Percentiles rank a stretch among this genome's conserved stretches.
Conservation (phyloP, 371 early-diverging fungal species). For the Mortierella sp. region DNA sequence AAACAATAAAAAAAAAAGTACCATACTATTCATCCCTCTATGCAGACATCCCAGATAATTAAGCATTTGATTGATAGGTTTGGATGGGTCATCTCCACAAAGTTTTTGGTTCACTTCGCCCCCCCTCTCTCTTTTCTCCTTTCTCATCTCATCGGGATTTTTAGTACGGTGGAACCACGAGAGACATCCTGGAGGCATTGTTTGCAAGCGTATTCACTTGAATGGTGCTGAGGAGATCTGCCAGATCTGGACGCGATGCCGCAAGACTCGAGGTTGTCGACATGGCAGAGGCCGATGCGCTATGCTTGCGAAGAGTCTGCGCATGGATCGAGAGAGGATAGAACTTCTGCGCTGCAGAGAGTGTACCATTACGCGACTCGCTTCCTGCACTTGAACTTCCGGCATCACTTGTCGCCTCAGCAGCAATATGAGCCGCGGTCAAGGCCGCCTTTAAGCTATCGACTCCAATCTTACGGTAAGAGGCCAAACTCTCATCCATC, state of each 20-base stretch:
- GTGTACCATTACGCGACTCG: slow-evolving; percentile 1
- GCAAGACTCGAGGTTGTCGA: slow-evolving; percentile 29
- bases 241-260: slow-evolving; percentile 38
- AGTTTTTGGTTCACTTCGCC: too few relatives aligned
- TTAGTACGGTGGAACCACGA: slow-evolving; percentile 42
- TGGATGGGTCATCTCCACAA: too few relatives aligned
- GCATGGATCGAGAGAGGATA: slow-evolving; percentile 39
- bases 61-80: too few relatives aligned
- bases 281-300: slow-evolving; percentile 18
- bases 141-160: too few relatives aligned
- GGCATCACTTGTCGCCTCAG: slow-evolving; percentile 26
- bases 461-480: slow-evolving; percentile 38
- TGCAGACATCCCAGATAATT: too few relatives aligned
- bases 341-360: slow-evolving; percentile 6
- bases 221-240: slow-evolving; percentile 38
- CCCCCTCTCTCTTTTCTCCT: too few relatives aligned
- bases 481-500: slow-evolving; percentile 16
- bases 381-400: slow-evolving; percentile 35
- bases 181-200: slow-evolving; percentile 21
- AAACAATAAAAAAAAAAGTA: too few relatives aligned
- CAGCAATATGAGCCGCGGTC: slow-evolving; percentile 31
- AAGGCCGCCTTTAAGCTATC: slow-evolving; percentile 45
- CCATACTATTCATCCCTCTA: too few relatives aligned
- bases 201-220: slow-evolving; percentile 16
- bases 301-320: slow-evolving; percentile 38